Evolutionary conservation across 371 early-diverging fungal genomes (phyloP).

Genomic region (Mortierella sp.): DNA sequence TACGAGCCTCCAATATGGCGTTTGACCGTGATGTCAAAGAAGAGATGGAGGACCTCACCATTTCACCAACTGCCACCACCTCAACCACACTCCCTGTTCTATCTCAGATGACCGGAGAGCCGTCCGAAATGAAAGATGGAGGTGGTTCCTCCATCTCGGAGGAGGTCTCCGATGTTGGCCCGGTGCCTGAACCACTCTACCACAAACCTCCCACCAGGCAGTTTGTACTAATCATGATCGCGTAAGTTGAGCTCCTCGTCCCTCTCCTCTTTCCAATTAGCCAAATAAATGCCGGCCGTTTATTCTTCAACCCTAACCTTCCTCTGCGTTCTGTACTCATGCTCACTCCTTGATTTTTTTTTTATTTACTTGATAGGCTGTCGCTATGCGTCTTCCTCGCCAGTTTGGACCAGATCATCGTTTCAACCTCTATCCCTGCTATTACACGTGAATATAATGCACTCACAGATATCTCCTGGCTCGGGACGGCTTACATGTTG

Average conservation of each 20-base stretch:
- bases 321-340: too few relatives aligned
- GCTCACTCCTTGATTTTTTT: neutral
- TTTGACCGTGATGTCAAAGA: too few relatives aligned
- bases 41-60: too few relatives aligned
- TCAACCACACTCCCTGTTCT: too few relatives aligned
- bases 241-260: slow-evolving; percentile 15
- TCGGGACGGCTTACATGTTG: slow-evolving; percentile 75
- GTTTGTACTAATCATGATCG: slow-evolving; percentile 36
- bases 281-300: too few relatives aligned
- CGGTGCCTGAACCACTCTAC: slow-evolving; percentile 12
- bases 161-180: slow-evolving; percentile 14
- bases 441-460: slow-evolving; percentile 79
- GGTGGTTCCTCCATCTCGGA: slow-evolving; percentile 14
- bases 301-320: too few relatives aligned
- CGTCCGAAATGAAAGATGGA: slow-evolving; percentile 1
- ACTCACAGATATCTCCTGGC: slow-evolving; percentile 71
- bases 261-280: neutral
- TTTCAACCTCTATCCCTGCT: slow-evolving; percentile 78
- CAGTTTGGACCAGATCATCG: slow-evolving; percentile 74
- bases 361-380: slow-evolving; percentile 8
- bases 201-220: slow-evolving; percentile 32
- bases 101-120: too few relatives aligned
- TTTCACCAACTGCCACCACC: too few relatives aligned
- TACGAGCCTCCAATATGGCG: too few relatives aligned
- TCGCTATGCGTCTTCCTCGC: slow-evolving; percentile 61